Conservation (phyloP, 257 asterid genomes). For the Knoxia roxburghii region DNA sequence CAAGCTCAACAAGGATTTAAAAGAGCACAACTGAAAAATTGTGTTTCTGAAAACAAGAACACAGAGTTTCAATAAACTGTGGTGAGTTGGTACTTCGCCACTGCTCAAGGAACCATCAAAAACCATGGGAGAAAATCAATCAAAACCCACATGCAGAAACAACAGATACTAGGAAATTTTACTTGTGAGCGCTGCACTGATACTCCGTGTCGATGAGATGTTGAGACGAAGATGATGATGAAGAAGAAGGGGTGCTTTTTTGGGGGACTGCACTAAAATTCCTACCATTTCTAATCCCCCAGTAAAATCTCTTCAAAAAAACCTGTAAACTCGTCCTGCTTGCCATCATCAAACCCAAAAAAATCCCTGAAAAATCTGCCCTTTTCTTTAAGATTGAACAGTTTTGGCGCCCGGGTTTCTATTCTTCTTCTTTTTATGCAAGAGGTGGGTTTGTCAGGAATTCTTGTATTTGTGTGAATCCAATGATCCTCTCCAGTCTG, state of each 20-base stretch:
- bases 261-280: constrained; percentile 48
- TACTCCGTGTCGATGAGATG: constrained; percentile 66
- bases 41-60: background rate
- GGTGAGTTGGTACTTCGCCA: background rate
- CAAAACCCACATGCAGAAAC: background rate
- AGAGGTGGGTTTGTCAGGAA: background rate
- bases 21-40: background rate
- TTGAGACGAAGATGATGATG: constrained; percentile 36
- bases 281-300: constrained; percentile 30
- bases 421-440: background rate
- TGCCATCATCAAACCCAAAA: constrained; percentile 32
- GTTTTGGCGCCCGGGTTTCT: background rate
- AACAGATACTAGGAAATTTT: background rate
- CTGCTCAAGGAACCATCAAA: background rate
- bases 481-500: background rate
- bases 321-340: constrained; percentile 36
- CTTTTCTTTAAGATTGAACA: background rate
- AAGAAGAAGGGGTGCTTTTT: constrained; percentile 22
- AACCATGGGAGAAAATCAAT: background rate
- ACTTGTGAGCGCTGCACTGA: constrained; percentile 88
- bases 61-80: background rate
- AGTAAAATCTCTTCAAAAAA: constrained; percentile 35
- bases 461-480: constrained; percentile 1
- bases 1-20: background rate
- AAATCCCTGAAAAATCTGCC: background rate